A percentile compares a stretch with the other conserved stretches of the same genome.
Conservation (phyloP, 73 alveolate species). For the Symbiodinium pilosum region DNA sequence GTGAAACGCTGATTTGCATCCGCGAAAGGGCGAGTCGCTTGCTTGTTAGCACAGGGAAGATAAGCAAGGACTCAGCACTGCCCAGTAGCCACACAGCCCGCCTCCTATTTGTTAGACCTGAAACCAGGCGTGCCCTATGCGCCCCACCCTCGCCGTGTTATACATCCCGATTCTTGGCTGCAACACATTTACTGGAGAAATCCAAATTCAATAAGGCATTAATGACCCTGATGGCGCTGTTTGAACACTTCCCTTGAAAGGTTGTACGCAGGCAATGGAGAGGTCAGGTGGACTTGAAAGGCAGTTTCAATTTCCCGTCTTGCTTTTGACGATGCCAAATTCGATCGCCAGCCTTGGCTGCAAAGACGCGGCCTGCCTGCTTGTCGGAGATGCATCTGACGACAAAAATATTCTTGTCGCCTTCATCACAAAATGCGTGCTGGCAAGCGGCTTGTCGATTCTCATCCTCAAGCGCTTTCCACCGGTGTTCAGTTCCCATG, state of each 20-base stretch:
- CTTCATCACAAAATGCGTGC: too few species aligned
- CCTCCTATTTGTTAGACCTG: not conserved
- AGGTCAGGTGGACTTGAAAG: too few species aligned
- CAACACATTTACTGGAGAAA: too few species aligned
- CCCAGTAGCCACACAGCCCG: not conserved
- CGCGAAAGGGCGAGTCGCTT: not conserved
- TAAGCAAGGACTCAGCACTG: not conserved
- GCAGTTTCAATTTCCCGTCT: not conserved
- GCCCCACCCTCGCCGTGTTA: too few species aligned
- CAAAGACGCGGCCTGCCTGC: not conserved
- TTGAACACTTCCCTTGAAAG: too few species aligned
- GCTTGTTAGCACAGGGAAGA: not conserved
- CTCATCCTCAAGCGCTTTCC: conserved; percentile 85
- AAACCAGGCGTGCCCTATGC: not conserved
- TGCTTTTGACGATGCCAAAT: conserved; percentile 87
- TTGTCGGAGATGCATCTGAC: not conserved
- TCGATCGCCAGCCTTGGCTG: conserved; percentile 55
- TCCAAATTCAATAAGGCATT: too few species aligned
- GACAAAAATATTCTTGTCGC: not conserved
- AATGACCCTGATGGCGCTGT: too few species aligned
- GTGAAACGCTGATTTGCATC: not conserved
- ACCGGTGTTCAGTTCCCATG: conserved; percentile 65
- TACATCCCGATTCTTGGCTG: too few species aligned
- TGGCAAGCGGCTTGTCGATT: conserved; percentile 40
- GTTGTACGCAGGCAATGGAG: too few species aligned